Conservation (phyloP, 176 grass and related monocot genomes). For the Paspalum notatum region DNA sequence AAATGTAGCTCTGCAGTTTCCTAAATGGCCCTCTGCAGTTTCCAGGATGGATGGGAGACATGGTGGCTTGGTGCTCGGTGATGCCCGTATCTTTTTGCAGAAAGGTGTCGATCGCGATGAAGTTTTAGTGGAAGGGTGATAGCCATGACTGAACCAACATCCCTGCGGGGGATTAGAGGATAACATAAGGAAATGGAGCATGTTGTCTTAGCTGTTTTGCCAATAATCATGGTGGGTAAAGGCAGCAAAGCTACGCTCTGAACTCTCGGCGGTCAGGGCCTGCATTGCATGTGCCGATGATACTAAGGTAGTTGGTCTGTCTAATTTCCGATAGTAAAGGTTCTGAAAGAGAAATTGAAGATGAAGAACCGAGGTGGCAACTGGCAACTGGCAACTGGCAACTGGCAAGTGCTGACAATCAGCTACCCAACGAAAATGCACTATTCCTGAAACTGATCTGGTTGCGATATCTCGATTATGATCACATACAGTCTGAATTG, state of each 20-base stretch:
- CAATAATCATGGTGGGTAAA: constrained; percentile 40
- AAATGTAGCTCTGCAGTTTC: constrained; percentile 3
- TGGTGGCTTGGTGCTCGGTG: constrained; percentile 28
- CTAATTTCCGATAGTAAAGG: constrained; percentile 15
- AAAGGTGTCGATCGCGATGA: constrained; percentile 38
- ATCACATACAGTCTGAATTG: not conserved
- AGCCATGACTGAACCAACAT: constrained; percentile 52
- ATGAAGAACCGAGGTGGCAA: constrained; percentile 30
- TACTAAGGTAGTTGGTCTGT: constrained; percentile 25
- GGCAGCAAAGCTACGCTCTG: not conserved
- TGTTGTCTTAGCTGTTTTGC: constrained; percentile 18
- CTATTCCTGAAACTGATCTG: constrained; percentile 26
- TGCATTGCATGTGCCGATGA: constrained; percentile 30
- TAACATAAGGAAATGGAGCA: constrained; percentile 44
- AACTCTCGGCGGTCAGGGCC: not conserved
- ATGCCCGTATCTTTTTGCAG: constrained; percentile 36
- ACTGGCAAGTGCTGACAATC: not conserved
- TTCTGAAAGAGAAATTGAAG: constrained; percentile 11
- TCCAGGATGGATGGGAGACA: constrained; percentile 35
- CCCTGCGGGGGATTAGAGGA: constrained; percentile 23
- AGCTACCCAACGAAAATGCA: not conserved
- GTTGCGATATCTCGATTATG: not conserved
- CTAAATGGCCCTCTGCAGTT: constrained; percentile 9
- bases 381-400: not conserved
- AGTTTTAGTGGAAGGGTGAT: constrained; percentile 54